A percentile compares a stretch with the other conserved stretches of the same genome.
Evolutionary conservation across 805 yeast genomes (phyloP).

Genomic region (Debaryomyces tyrocola): DNA sequence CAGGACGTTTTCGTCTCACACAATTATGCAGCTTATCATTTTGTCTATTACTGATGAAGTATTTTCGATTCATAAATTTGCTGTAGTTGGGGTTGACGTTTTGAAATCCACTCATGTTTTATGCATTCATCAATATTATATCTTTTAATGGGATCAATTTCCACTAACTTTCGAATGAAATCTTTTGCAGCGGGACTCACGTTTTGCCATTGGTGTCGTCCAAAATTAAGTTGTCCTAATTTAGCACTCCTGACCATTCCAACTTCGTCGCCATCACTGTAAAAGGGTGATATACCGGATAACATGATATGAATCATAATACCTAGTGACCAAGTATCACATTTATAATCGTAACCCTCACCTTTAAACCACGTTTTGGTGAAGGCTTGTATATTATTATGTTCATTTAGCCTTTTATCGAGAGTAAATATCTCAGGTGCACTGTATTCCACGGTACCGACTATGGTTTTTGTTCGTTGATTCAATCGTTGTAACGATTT

Average conservation of each 20-base stretch:
- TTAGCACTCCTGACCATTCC: slow-evolving; percentile 43
- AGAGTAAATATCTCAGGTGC: slow-evolving; percentile 61
- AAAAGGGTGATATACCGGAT: slow-evolving; percentile 67
- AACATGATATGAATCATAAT: slow-evolving; percentile 57
- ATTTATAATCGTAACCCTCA: slow-evolving; percentile 52
- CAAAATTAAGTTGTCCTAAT: slow-evolving; percentile 40
- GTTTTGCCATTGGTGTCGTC: slow-evolving; percentile 40
- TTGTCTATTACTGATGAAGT: background rate
- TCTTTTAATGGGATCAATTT: slow-evolving; percentile 38
- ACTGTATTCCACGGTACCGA: slow-evolving; percentile 68
- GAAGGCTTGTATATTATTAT: background rate
- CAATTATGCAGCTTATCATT: no score
- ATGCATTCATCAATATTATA: slow-evolving; percentile 39
- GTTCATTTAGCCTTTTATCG: slow-evolving; percentile 12
- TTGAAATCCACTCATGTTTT: slow-evolving; percentile 48
- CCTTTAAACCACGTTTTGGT: background rate
- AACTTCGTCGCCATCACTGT: slow-evolving; percentile 38
- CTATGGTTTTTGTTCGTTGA: slow-evolving; percentile 49
- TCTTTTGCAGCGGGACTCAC: slow-evolving; percentile 44
- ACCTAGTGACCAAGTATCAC: slow-evolving; percentile 74
- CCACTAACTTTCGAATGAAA: slow-evolving; percentile 43
- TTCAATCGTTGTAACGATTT: slow-evolving; percentile 16
- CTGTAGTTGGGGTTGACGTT: slow-evolving; percentile 34
- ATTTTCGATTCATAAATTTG: slow-evolving; percentile 30
- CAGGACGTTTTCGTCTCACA: background rate